These are phyloP conservation scores for Lentinula lateritia DNA, from an alignment of 768 basidiomycete genomes.

Conservation along the genomic window DNA sequence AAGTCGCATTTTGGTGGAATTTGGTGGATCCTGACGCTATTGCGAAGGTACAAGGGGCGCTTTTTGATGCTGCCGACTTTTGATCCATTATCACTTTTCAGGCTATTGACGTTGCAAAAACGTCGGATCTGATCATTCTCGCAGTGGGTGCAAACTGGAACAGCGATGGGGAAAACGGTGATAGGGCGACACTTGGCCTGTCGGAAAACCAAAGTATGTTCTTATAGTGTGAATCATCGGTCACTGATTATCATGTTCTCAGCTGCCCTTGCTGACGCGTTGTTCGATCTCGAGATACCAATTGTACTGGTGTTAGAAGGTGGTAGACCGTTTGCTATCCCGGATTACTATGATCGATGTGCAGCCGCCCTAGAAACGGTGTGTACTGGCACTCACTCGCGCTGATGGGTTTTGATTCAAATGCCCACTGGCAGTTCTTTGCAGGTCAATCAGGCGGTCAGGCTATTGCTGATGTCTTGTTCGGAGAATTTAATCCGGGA, in stretches of 20 bases:
- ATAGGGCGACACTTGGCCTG: conserved; percentile 18
- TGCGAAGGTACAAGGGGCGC: neutral
- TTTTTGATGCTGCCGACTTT: no score
- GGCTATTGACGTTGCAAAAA: conserved; percentile 19
- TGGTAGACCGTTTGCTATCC: conserved; percentile 21
- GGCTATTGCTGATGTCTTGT: conserved; percentile 19
- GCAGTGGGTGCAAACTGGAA: conserved; percentile 23
- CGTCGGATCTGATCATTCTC: conserved; percentile 17
- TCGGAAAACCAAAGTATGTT: conserved; percentile 17
- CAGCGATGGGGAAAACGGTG: conserved; percentile 20
- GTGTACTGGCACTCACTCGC: neutral
- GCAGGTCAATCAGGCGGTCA: conserved; percentile 22
- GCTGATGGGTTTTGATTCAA: neutral
- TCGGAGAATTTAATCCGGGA: conserved; percentile 20
- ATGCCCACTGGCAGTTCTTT: conserved; percentile 14
- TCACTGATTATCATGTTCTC: neutral
- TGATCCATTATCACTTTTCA: neutral
- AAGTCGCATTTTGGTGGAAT: conserved; percentile 20
- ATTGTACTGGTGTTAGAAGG: conserved; percentile 19
- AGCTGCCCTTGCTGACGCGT: conserved; percentile 19
- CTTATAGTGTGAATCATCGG: neutral
- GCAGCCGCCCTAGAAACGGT: conserved; percentile 19
- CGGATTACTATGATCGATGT: conserved; percentile 14
- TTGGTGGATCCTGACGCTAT: conserved; percentile 13
- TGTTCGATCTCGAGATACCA: conserved; percentile 17